Conservation (phyloP, 2,329 filamentous ascomycete genomes). For the Diplodia mutila region DNA sequence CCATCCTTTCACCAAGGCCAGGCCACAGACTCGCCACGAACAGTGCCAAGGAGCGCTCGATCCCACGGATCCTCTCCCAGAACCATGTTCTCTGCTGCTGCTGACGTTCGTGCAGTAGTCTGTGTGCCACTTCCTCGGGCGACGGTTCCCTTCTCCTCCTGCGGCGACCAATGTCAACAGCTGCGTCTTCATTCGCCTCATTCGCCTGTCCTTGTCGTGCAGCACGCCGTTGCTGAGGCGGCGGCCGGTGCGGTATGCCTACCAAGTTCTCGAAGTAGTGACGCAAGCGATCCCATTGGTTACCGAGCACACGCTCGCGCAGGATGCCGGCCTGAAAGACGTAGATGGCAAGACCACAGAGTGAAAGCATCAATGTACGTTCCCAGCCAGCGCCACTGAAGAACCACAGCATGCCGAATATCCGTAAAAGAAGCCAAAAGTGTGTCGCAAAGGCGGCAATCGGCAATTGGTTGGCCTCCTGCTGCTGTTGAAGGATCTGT, state of each 20-base stretch:
- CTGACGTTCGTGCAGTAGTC: constrained; percentile 44
- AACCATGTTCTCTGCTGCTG: constrained; percentile 37
- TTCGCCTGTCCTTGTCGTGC: background rate
- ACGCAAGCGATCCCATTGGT: constrained; percentile 34
- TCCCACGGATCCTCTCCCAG: constrained; percentile 45
- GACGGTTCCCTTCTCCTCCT: background rate
- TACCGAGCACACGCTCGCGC: constrained; percentile 32
- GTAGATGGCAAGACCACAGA: constrained; percentile 42
- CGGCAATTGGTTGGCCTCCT: constrained; percentile 5
- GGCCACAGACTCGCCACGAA: constrained; percentile 66
- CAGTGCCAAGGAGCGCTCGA: constrained; percentile 62
- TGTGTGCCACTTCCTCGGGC: constrained; percentile 48
- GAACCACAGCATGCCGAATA: constrained; percentile 61
- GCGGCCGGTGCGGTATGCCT: constrained; percentile 8
- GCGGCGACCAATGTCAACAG: background rate
- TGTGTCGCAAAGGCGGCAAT: constrained; percentile 39
- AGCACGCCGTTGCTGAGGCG: background rate
- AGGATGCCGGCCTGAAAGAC: constrained; percentile 36
- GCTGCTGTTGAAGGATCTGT: constrained; percentile 11
- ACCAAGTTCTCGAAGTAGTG: constrained; percentile 46
- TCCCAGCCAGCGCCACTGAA: constrained; percentile 47
- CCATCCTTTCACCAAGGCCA: constrained; percentile 64
- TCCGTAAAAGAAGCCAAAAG: constrained; percentile 58
- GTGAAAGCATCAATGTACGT: constrained; percentile 37
- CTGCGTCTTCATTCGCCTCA: background rate